Base-by-base conservation (phyloP, 2,329 filamentous ascomycete genomes). In the Immersiporthe knoxdaviesiana region DNA sequence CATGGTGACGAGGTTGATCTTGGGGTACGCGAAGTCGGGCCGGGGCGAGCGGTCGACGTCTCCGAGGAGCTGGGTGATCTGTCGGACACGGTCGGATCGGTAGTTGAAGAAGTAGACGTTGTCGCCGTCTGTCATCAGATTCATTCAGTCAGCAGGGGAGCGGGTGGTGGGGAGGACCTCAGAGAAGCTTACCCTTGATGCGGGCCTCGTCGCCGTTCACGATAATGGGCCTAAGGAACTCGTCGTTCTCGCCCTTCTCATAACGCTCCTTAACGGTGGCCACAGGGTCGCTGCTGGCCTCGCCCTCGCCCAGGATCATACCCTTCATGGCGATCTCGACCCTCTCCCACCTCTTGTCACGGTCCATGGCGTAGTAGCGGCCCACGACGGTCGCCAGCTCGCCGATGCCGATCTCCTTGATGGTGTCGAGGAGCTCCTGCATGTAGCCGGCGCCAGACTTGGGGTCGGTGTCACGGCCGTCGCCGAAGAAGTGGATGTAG, bases 31-130 rank as follows among this genome's bases (percentile, higher is more conserved):
- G 86, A 98, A 97, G 81, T 97, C 93, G 74, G 94, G 92, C 74
- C 88, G 88, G 68, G 94, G 94, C 32, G 93, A 97, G 77, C 93
- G 92, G 84, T 99, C 96, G 78, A 95, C 90, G 79, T 92, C 92
- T 75, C 96, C 96, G 67, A 99, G 85, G 59, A 99, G 87, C 83
- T 98, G 96, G 63, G 94, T 97, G 79, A 99, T 92, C 82, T 99
- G 96, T 75, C 96, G 92, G 66, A 95, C 95, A 80, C 96, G 94
- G 80, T 99, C 96, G 69, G 96, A 98, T 77, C 96, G 93, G 87
- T 99, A 99, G 90, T 99, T 99, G 92, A 99, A 99, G 89, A 98
- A 98, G 88, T 98, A 98, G 76, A 98, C 88, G 66, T 93, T 95
- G 79, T 99, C 96, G 74, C 92, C 87, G 78, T 98, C 94, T 94